Evolutionary conservation across 768 basidiomycete genomes (phyloP).

Genomic region (Cubamyces lactineus): DNA sequence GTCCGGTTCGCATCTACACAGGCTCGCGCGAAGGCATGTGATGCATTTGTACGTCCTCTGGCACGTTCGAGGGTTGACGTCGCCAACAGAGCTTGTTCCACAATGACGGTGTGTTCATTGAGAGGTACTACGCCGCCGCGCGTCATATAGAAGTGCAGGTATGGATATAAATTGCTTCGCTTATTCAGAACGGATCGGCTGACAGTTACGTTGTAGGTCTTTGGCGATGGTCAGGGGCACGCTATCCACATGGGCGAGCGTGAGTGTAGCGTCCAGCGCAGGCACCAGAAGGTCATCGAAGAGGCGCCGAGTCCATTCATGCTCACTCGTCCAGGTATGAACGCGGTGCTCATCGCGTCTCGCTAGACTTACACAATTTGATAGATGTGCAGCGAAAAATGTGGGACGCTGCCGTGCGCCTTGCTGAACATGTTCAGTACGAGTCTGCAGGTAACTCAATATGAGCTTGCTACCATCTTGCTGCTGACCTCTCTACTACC

Average conservation of each 20-base stretch:
- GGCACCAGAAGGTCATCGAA: conserved; percentile 76
- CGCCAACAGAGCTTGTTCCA: conserved; percentile 48
- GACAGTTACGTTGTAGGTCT: conserved; percentile 46
- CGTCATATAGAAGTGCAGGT: conserved; percentile 74
- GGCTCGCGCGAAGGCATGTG: conserved; percentile 42
- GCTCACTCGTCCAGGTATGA: conserved; percentile 45
- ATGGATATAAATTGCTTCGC: neutral
- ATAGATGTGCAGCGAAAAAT: conserved; percentile 50
- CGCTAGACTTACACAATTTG: neutral
- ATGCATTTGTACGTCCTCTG: conserved; percentile 34
- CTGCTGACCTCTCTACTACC: too few relatives aligned
- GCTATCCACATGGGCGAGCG: conserved; percentile 69
- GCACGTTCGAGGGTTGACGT: neutral
- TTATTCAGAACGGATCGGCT: neutral
- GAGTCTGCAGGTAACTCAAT: conserved; percentile 52
- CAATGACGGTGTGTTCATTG: conserved; percentile 57
- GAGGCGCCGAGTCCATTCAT: conserved; percentile 69
- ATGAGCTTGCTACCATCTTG: too few relatives aligned
- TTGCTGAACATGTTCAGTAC: conserved; percentile 56
- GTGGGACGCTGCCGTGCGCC: conserved; percentile 54
- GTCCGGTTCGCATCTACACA: conserved; percentile 41
- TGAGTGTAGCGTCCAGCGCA: conserved; percentile 69
- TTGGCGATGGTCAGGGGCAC: conserved; percentile 63
- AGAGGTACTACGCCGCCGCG: conserved; percentile 56
- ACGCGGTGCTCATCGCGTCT: too few relatives aligned